Evolutionary conservation across 768 basidiomycete genomes (phyloP).

Genomic region (Goffeauzyma gilvescens): DNA sequence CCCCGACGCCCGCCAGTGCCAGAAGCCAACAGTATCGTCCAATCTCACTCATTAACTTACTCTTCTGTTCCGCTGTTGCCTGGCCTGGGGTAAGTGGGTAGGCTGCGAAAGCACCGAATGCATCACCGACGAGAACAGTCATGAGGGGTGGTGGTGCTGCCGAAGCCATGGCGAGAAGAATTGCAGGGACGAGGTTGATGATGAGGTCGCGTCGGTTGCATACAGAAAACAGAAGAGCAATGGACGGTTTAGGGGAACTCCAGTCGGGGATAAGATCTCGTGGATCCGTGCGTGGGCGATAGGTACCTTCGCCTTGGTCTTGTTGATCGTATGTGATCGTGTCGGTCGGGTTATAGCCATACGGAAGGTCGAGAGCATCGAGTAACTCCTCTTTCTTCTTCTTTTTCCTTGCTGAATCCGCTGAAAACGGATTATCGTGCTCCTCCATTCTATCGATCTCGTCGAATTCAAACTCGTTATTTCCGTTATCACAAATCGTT

Average conservation of each 20-base stretch:
- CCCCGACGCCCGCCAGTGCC: constrained; percentile 20
- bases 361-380: too few relatives aligned
- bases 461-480: too few relatives aligned
- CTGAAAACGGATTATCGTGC: too few relatives aligned
- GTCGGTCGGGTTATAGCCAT: too few relatives aligned
- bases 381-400: too few relatives aligned
- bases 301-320: too few relatives aligned
- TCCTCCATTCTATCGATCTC: too few relatives aligned
- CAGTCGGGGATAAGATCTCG: constrained; percentile 4
- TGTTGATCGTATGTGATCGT: too few relatives aligned
- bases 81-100: constrained; percentile 35
- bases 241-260: constrained; percentile 37
- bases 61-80: constrained; percentile 18
- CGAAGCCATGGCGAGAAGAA: constrained; percentile 43
- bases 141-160: constrained; percentile 68
- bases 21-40: constrained; percentile 24
- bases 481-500: too few relatives aligned
- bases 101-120: constrained; percentile 51
- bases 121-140: constrained; percentile 60
- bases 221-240: constrained; percentile 50
- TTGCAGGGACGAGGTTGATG: constrained; percentile 46
- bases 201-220: constrained; percentile 42
- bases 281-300: too few relatives aligned
- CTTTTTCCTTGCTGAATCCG: too few relatives aligned
- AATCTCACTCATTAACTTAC: constrained; percentile 16